Base-by-base conservation (phyloP, 192 early-diverging fungal species). In the Rhizophagus sp. region DNA sequence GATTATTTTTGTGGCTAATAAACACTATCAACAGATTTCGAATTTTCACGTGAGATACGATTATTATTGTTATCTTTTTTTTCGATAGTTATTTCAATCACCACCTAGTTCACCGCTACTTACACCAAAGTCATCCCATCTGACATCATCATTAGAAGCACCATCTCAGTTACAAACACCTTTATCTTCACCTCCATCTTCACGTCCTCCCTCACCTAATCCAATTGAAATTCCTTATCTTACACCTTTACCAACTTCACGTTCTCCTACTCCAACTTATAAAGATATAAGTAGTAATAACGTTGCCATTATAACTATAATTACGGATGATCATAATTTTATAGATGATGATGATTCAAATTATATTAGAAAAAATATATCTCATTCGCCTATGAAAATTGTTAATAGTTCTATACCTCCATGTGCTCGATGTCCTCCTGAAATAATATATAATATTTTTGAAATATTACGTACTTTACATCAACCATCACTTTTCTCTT, bases 121-220 rank as follows among this genome's bases (percentile, higher is more conserved):
- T 25, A 50, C 76, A 25, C 76, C 76, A 67, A 75, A 62, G 34
- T 75, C 74, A 22, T 62, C 74, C 25, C 76, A 78, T 57, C 25
- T 78, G 8, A 68, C 76, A 36, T 19, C 76, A 13, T 78, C 76
- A 3, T 34, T 78, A 27, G 76, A 78, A 15, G 76, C 76, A 34
- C 76, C 76, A 19, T 78, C 76, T 36, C 76, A 78, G 22, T 34
- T 78, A 78, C 76, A 78, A 63, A 68, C 76, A 57, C 76, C 76
- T 78, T 61, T 68, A 25, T 68, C 76, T 5, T 68, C 76, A 52
- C 76, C 63, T 13, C 49, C 76, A 34, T 52, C 76, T 65, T 78
- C 76, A 50, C 63, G 76, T 30, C 65, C 76, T 27, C 17, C 76
- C 12, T 78, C 76, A 39, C 76, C 76, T 19, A 68, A 49, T 33